A percentile compares a stretch with the other conserved stretches of the same genome.
Evolutionary conservation across 2,329 filamentous ascomycete species (phyloP).

Genomic region (Colletotrichum nymphaeae): DNA sequence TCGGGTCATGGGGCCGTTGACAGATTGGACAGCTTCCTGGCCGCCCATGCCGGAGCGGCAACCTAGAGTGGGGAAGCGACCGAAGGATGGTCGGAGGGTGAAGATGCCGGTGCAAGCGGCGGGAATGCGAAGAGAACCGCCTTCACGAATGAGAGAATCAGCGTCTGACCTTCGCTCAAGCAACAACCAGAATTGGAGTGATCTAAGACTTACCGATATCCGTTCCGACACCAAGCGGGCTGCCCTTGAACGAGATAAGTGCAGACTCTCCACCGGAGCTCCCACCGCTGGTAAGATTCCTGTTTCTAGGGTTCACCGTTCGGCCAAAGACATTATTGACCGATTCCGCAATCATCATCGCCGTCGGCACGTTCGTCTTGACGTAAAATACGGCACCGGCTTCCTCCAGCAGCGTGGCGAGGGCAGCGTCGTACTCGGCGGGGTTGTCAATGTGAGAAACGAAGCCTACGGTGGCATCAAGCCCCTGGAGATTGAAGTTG

Average conservation of each 20-base stretch:
- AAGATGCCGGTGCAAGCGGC: constrained; percentile 70
- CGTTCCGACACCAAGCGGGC: constrained; percentile 70
- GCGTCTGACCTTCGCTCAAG: not conserved
- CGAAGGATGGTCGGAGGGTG: constrained; percentile 66
- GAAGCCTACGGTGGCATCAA: constrained; percentile 72
- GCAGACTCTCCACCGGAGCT: constrained; percentile 76
- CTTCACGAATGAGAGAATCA: constrained; percentile 37
- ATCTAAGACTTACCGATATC: constrained; percentile 60
- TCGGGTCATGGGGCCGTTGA: constrained; percentile 72
- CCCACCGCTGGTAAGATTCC: constrained; percentile 70
- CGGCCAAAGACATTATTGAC: constrained; percentile 75
- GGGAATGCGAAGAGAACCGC: constrained; percentile 64
- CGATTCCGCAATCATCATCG: constrained; percentile 76
- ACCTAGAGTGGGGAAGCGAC: constrained; percentile 67
- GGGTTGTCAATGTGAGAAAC: constrained; percentile 70
- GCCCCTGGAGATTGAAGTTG: constrained; percentile 72
- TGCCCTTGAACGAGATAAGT: constrained; percentile 68
- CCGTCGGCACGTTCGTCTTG: constrained; percentile 69
- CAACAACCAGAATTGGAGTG: accelerated
- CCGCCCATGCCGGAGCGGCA: constrained; percentile 69
- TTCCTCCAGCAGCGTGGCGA: constrained; percentile 54
- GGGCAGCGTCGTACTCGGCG: constrained; percentile 53
- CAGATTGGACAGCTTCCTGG: constrained; percentile 72
- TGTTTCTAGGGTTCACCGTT: constrained; percentile 71
- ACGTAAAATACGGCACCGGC: constrained; percentile 67